Evolutionary conservation across 495 filamentous ascomycete species (phyloP).

Genomic region (Paragyromitra xinjiangensis): DNA sequence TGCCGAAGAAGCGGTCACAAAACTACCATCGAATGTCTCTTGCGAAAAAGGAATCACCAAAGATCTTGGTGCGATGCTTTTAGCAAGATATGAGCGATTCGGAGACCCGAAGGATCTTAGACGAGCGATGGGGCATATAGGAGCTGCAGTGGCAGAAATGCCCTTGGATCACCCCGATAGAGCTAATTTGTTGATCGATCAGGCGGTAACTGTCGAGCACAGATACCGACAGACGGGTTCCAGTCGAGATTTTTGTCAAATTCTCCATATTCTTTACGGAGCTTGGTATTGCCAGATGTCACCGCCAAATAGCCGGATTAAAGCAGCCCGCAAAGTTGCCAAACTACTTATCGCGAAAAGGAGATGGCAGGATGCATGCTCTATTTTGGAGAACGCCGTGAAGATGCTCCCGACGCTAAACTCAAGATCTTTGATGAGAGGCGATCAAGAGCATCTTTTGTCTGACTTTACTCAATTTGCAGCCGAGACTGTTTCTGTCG

Average conservation of each 20-base stretch:
- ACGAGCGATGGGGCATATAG: neutral
- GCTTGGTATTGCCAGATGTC: slow-evolving; percentile 2
- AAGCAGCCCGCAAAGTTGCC: neutral
- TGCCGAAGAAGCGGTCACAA: no score
- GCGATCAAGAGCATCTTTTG: slow-evolving; percentile 18
- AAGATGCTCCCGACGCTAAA: neutral
- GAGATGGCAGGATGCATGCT: neutral
- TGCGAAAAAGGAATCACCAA: no score
- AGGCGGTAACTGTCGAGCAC: neutral
- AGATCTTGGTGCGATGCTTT: neutral
- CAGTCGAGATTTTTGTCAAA: neutral
- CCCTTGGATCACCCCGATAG: neutral
- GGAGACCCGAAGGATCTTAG: neutral
- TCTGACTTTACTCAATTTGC: neutral
- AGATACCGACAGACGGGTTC: neutral
- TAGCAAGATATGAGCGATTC: neutral
- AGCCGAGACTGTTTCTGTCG: neutral
- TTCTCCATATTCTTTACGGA: neutral
- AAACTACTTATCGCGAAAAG: neutral
- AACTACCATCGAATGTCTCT: no score
- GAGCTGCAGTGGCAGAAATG: neutral
- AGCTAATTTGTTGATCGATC: neutral
- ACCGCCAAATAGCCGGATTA: neutral
- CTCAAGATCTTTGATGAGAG: neutral
- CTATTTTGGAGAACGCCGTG: neutral